Evolutionary conservation across 2,329 filamentous ascomycete species (phyloP), one percentile per base, ranked within the genome.

Genomic region (Ambrosiella beaveri): DNA sequence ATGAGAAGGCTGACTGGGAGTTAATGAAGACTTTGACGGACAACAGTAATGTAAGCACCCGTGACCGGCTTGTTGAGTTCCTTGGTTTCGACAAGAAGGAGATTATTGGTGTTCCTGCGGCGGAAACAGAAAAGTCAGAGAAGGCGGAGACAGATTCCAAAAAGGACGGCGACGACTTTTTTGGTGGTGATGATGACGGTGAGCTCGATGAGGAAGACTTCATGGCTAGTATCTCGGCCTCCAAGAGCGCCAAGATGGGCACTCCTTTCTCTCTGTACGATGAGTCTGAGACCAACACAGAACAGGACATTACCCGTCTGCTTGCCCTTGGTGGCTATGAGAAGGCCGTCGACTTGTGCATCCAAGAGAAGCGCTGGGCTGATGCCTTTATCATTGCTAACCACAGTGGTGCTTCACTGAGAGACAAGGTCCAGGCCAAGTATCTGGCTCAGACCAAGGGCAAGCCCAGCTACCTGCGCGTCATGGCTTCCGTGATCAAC

Each of bases 381-480:
- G 93, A 98, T 71, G 93, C 93, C 44, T 95, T 98, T 71, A 88
- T 98, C 74, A 91, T 98, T 67, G 93, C 94, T 52, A 95, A 97
- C 65, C 97, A 90, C 65, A 90, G 93, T 60, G 93, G 91, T 54
- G 88, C 95, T 68, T 86, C 89, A 63, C 85, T 95, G 61, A 85
- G 97, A 49, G 88, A 95, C 65, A 96, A 95, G 73, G 91, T 91
- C 4, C 93, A 97, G 70, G 79, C 86, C 61, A 83, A 89, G 11
- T 98, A 98, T 68, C 81, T 98, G 62, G 85, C 88, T 59, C 85
- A 85, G 65, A 88, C 90, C 70, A 78, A 80, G 7, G 84, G 84
- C 60, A 84, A 85, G 36, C 91, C 94, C 1, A 97, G 91, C 71
- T 98, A 98, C 66, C 75, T 97, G 59, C 85, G 94, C 49, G 77